These are phyloP conservation scores for Ceratocystis albifundus DNA, from an alignment of 2,329 filamentous ascomycete genomes.

Conservation along the genomic window DNA sequence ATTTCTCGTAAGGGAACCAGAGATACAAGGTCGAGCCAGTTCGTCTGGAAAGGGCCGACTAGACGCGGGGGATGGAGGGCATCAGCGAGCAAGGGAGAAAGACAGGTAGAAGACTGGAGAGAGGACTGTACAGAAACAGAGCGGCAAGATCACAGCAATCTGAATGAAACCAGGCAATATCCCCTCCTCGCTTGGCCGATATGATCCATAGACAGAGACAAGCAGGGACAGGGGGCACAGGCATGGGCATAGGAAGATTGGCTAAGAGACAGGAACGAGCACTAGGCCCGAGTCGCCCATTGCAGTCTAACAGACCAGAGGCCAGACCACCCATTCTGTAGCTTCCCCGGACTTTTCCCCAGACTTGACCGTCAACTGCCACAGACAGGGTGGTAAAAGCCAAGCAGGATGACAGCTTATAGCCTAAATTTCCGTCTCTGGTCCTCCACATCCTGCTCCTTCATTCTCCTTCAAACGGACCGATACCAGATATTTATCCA, in stretches of 20 bases:
- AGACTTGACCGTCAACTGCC: not conserved
- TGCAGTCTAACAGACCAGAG: too few relatives aligned
- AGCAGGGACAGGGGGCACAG: not conserved
- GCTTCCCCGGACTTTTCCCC: constrained; percentile 14
- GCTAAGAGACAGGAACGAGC: not conserved
- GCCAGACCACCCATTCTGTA: not conserved
- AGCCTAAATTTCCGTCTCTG: not conserved
- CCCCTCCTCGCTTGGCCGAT: not conserved
- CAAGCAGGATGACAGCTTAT: constrained; percentile 3
- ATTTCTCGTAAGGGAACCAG: not conserved
- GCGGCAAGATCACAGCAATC: too few relatives aligned
- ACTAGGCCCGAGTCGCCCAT: not conserved
- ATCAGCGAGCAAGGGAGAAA: not conserved
- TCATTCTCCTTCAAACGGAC: constrained; percentile 8
- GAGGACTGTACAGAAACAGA: not conserved
- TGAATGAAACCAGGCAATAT: too few relatives aligned
- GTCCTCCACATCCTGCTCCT: not conserved
- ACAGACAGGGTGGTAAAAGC: not conserved
- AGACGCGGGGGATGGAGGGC: not conserved
- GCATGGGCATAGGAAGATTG: too few relatives aligned
- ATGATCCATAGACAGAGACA: not conserved
- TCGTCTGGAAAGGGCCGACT: constrained; percentile 21
- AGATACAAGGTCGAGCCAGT: constrained; percentile 15
- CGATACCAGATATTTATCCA: constrained; percentile 14
- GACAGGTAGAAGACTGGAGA: not conserved